Percentiles rank a stretch among this genome's conserved stretches.
These are phyloP conservation scores for Protomyces lactucae-debilis DNA, from an alignment of 1,139 yeast species.

Conservation along the genomic window DNA sequence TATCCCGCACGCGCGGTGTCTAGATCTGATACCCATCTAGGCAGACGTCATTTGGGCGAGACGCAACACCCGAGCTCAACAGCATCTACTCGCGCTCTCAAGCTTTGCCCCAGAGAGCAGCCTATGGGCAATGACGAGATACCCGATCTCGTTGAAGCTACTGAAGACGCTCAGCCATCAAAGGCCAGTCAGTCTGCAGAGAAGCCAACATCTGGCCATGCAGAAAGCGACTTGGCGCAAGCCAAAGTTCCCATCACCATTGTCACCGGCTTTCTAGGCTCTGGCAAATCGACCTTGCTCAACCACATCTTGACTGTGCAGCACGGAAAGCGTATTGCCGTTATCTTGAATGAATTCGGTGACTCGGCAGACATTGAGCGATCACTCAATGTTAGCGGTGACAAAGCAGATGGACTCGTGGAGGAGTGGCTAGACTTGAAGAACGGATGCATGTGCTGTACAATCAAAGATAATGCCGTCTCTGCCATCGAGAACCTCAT, in stretches of 20 bases:
- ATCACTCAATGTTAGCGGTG: conserved; percentile 69
- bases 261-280: conserved; percentile 89
- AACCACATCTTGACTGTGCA: conserved; percentile 60
- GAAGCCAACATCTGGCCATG: background rate
- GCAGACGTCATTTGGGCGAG: background rate
- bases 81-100: too few relatives aligned
- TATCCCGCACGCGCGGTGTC: too few relatives aligned
- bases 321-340: conserved; percentile 71
- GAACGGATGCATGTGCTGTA: conserved; percentile 93
- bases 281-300: conserved; percentile 86
- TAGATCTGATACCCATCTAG: background rate
- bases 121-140: background rate
- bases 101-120: background rate
- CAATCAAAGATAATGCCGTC: conserved; percentile 84
- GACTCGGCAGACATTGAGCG: conserved; percentile 76
- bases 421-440: conserved; percentile 96
- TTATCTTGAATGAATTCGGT: conserved; percentile 61
- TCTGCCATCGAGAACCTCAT: conserved; percentile 86
- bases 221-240: background rate
- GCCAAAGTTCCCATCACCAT: conserved; percentile 80
- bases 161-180: background rate
- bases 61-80: too few relatives aligned
- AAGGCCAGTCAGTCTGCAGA: background rate
- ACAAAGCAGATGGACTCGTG: conserved; percentile 46
- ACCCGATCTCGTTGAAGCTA: background rate